Percentiles rank a stretch among this genome's conserved stretches.
Conservation (phyloP, 2,329 filamentous ascomycete genomes). For the Aspergillus chevalieri region DNA sequence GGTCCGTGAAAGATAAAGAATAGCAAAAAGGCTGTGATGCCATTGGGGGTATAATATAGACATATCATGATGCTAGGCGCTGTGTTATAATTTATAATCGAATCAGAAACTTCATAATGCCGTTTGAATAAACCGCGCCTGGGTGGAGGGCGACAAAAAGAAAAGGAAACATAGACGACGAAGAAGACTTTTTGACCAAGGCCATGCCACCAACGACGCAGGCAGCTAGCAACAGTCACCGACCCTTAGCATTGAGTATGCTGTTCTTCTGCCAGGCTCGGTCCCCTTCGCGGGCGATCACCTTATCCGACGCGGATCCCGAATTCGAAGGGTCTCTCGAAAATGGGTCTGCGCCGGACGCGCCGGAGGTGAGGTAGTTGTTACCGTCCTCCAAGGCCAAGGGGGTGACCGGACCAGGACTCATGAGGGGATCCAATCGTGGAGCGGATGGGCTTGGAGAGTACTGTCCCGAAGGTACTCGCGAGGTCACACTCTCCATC, state of each 20-base stretch:
- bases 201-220: too few relatives aligned
- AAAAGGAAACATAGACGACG: too few relatives aligned
- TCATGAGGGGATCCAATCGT: slow-evolving; percentile 39
- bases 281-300: slow-evolving; percentile 30
- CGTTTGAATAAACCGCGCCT: too few relatives aligned
- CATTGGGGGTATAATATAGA: neutral
- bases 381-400: slow-evolving; percentile 36
- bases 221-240: slow-evolving; percentile 11
- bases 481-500: slow-evolving; percentile 35
- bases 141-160: too few relatives aligned
- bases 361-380: slow-evolving; percentile 36
- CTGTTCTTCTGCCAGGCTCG: slow-evolving; percentile 22
- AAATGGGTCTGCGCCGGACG: slow-evolving; percentile 13
- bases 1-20: neutral
- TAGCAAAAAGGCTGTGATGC: neutral
- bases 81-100: neutral
- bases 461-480: slow-evolving; percentile 20
- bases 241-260: slow-evolving; percentile 22
- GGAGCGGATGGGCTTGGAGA: slow-evolving; percentile 37
- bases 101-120: too few relatives aligned
- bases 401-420: slow-evolving; percentile 43
- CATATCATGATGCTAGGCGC: neutral
- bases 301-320: slow-evolving; percentile 24
- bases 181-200: too few relatives aligned
- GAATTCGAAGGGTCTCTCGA: slow-evolving; percentile 17